Evolutionary conservation across 2,329 filamentous ascomycete genomes (phyloP), one percentile per base, ranked within the genome.

Genomic region (Diplodia corticola): DNA sequence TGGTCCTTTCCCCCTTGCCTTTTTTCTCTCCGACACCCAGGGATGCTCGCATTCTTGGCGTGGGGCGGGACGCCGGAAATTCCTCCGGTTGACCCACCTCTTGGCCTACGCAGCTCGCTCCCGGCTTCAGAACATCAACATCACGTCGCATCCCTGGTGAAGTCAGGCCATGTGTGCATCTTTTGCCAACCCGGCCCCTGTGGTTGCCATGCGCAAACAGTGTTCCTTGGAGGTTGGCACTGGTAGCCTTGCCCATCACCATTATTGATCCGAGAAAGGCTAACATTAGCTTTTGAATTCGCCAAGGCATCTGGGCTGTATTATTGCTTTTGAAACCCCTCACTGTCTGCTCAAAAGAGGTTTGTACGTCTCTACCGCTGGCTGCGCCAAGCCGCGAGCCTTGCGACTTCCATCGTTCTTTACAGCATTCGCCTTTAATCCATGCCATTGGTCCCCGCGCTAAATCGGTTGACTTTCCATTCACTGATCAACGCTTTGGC

Each of bases 201-300:
- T 5, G 7, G n/a, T n/a, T 24, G 7, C 17, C 35, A 37, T n/a
- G 15, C 24, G 55, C n/a, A 30, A 17, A 17, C 10, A 40, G 37
- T 17, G 37, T 40, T 17, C 15, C 15, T 44, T n/a, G 37, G 15
- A 44, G 15, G 37, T 15, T 13, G 35, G 3, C 35, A 37, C n/a
- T n/a, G n/a, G 35, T 44, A 17, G 13, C 17, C 37, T 40, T 40
- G 37, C 37, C 13, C 37, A n/a, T n/a, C 37, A 17, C 37, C 17
- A n/a, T 44, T 15, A 33, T 44, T 15, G 24, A 60, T 35, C 49
- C 40, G n/a, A 49, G 26, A 33, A 48, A 60, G 30, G 40, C 40
- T 60, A 60, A 60, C n/a, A 4, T 60, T 48, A 15, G 17, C n/a
- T 22, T 60, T 60, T 60, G 49, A n/a, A 26, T 59, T 33, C n/a